Base-by-base conservation (phyloP, 2,329 filamentous ascomycete genomes). In the Ophiostoma quercus region DNA sequence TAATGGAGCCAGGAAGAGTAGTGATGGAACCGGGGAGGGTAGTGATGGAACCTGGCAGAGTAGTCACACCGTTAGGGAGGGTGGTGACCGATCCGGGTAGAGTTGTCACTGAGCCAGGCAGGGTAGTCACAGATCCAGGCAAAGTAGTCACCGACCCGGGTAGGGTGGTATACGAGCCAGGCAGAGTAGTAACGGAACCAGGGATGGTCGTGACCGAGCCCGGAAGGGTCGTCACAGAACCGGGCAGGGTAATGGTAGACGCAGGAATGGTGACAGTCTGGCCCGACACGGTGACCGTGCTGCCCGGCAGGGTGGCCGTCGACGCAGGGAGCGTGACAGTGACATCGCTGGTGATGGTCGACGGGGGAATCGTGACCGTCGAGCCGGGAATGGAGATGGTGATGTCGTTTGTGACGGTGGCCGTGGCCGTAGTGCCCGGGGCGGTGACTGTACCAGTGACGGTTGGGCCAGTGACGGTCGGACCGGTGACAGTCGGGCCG, bases 81-180 rank as follows among this genome's bases (percentile, higher is more conserved):
- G 73, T 71, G 3, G 51, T 60, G 14, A 60, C 19, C 2, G 66
- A 67, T 0, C 32, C 71, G 4, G 73, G 69, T 9, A 72, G 65
- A 1, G 73, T 63, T 6, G 73, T 72, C 7, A 75, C 68, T 8
- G 74, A 73, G 12, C 69, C 71, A 2, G 74, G 71, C 7, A 74
- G 41, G 3, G 72, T 62, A 0, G 47, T 60, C 19, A 47, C n/a
- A 12, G 63, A 66, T 5, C 65, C 65, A 2, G 65, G 65, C 7
- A 66, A 9, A 2, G 51, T 60, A 16, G 39, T 67, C 1, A 71
- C 74, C 16, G 71, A 69, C 2, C 72, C 60, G 11, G 73, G 70
- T 1, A 71, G 72, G 16, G 73, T 71, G 1, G 51, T 60, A 14
- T 41, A 12, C 11, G 67, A 68, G 3, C 32, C 71, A 2, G 73